phyloP scores from a whole-genome alignment of 2,329 filamentous ascomycete species.

The Paraconiothyrium sp. region DNA sequence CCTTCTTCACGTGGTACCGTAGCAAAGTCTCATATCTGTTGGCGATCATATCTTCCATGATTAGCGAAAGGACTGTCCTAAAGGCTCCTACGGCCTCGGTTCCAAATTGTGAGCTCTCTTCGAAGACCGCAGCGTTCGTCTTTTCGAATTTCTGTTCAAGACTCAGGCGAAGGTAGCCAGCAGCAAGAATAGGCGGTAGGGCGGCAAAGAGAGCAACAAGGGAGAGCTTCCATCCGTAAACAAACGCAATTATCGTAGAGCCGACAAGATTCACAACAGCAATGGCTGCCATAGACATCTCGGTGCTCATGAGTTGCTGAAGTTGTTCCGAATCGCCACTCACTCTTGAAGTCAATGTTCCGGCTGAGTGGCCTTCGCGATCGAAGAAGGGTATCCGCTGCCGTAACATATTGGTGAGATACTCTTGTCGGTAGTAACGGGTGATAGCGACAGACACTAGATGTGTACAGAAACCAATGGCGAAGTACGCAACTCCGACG shows the following conservation, averaged over 20 bases:
- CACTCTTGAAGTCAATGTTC: slow-evolving; percentile 67
- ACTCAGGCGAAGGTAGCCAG: slow-evolving; percentile 62
- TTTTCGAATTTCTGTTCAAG: slow-evolving; percentile 73
- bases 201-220: slow-evolving; percentile 71
- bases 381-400: slow-evolving; percentile 71
- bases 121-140: slow-evolving; percentile 74
- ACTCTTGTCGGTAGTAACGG: slow-evolving; percentile 65
- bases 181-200: slow-evolving; percentile 60
- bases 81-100: slow-evolving; percentile 78
- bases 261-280: slow-evolving; percentile 73
- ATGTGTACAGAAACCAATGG: slow-evolving; percentile 52
- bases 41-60: slow-evolving; percentile 73
- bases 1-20: slow-evolving; percentile 64
- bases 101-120: slow-evolving; percentile 77
- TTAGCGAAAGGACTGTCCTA: slow-evolving; percentile 75
- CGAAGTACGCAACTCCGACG: slow-evolving; percentile 64
- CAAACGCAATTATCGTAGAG: slow-evolving; percentile 72
- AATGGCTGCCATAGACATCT: slow-evolving; percentile 68
- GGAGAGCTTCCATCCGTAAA: slow-evolving; percentile 80
- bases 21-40: slow-evolving; percentile 69
- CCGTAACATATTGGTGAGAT: slow-evolving; percentile 68
- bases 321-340: slow-evolving; percentile 67
- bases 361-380: slow-evolving; percentile 66
- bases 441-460: slow-evolving; percentile 55
- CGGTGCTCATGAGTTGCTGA: slow-evolving; percentile 70